Conservation (phyloP, 768 basidiomycete species). For the Serendipita indica region DNA sequence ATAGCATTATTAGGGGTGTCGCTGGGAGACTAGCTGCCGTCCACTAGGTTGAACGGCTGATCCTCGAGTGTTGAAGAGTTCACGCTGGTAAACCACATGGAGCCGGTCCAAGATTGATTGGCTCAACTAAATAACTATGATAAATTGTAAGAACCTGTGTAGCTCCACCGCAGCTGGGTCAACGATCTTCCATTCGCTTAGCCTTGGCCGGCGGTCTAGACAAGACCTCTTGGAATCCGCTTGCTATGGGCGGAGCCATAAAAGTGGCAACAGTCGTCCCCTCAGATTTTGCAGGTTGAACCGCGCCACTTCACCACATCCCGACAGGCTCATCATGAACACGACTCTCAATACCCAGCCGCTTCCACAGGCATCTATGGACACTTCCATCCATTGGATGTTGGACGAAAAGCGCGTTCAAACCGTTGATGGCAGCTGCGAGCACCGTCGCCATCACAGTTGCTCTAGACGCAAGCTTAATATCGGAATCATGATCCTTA, state of each 20-base stretch:
- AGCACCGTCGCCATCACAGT: neutral
- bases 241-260: neutral
- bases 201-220: neutral
- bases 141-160: neutral
- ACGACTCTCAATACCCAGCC: neutral
- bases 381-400: neutral
- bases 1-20: neutral
- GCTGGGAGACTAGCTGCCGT: neutral
- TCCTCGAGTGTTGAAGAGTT: neutral
- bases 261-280: neutral
- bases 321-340: neutral
- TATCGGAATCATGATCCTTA: neutral
- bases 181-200: neutral
- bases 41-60: neutral
- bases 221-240: neutral
- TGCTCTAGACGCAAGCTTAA: constrained; percentile 6
- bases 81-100: neutral
- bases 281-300: neutral
- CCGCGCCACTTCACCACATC: neutral
- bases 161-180: neutral
- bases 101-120: neutral
- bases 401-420: neutral
- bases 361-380: neutral
- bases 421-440: neutral
- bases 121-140: too few species aligned